Conservation (phyloP, 2,329 filamentous ascomycete genomes). For the Pseudopithomyces chartarum region DNA sequence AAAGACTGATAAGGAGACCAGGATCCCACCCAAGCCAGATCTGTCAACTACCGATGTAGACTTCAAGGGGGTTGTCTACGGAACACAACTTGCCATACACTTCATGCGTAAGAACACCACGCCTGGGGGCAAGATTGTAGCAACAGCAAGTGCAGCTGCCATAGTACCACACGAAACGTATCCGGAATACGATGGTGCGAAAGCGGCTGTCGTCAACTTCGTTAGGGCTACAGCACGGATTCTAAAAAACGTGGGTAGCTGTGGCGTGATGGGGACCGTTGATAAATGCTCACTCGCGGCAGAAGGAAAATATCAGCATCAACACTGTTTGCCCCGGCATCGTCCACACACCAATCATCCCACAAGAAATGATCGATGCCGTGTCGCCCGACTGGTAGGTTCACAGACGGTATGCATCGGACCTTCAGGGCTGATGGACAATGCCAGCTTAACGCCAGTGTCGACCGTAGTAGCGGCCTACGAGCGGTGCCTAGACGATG, state of each 20-base stretch:
- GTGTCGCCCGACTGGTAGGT: conserved; percentile 29
- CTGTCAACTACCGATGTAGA: conserved; percentile 55
- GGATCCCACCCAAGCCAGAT: conserved; percentile 53
- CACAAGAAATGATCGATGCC: conserved; percentile 33
- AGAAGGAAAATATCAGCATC: conserved; percentile 56
- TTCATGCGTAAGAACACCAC: conserved; percentile 58
- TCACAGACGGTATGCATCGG: not conserved
- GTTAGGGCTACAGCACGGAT: conserved; percentile 27
- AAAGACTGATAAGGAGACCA: conserved; percentile 9
- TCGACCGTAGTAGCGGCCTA: conserved; percentile 54
- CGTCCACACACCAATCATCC: conserved; percentile 48
- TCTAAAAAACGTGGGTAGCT: conserved; percentile 20
- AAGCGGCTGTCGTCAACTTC: conserved; percentile 50
- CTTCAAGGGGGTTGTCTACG: conserved; percentile 59
- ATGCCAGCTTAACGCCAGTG: conserved; percentile 38
- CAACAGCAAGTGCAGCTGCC: conserved; percentile 51
- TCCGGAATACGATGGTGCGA: conserved; percentile 58
- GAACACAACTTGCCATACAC: conserved; percentile 56
- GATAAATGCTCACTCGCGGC: conserved; percentile 5
- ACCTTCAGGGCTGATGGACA: conserved; percentile 8
- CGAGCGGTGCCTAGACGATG: conserved; percentile 53
- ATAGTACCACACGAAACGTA: conserved; percentile 53
- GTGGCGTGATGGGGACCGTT: not conserved
- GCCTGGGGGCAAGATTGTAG: conserved; percentile 52
- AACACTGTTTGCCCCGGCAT: conserved; percentile 58